Percentiles rank a stretch among this genome's conserved stretches.
Conservation (phyloP, 768 basidiomycete genomes). For the Suillus lakei region DNA sequence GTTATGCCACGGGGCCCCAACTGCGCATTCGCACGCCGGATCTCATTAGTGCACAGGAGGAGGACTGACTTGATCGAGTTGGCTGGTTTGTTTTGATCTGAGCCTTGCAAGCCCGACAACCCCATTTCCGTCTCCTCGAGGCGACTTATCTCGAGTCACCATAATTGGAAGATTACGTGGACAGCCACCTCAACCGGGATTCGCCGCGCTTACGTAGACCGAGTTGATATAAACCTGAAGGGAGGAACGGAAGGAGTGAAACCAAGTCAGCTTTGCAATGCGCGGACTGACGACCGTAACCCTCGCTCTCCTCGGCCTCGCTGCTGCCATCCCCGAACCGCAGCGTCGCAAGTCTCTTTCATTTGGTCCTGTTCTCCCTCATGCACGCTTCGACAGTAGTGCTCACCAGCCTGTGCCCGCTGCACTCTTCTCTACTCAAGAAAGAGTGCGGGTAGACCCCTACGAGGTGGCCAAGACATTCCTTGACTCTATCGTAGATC, state of each 20-base stretch:
- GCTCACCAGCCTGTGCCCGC: conserved; percentile 32
- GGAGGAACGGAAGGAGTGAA: neutral
- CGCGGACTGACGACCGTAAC: conserved; percentile 70
- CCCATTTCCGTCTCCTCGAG: conserved; percentile 9
- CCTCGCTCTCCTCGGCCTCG: conserved; percentile 61
- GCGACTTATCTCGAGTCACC: neutral
- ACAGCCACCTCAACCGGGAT: neutral
- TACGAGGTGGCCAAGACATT: conserved; percentile 67
- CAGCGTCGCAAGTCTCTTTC: conserved; percentile 81
- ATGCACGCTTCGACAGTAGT: conserved; percentile 66
- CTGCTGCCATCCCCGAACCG: conserved; percentile 39
- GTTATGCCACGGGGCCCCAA: neutral
- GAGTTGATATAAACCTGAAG: neutral
- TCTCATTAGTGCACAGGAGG: neutral
- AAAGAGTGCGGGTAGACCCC: conserved; percentile 49
- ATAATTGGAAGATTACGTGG: conserved; percentile 7
- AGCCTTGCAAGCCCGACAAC: neutral
- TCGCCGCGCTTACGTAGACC: conserved; percentile 2
- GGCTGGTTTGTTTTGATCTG: neutral
- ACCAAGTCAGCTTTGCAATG: conserved; percentile 41
- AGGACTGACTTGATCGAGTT: neutral
- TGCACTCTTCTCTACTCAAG: conserved; percentile 46
- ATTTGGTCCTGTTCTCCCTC: conserved; percentile 82
- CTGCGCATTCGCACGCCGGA: neutral
- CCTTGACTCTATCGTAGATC: conserved; percentile 45